Evolutionary conservation across 306 rosid species (phyloP), one percentile per base, ranked within the genome.

Genomic region (Corylus heterophylla): DNA sequence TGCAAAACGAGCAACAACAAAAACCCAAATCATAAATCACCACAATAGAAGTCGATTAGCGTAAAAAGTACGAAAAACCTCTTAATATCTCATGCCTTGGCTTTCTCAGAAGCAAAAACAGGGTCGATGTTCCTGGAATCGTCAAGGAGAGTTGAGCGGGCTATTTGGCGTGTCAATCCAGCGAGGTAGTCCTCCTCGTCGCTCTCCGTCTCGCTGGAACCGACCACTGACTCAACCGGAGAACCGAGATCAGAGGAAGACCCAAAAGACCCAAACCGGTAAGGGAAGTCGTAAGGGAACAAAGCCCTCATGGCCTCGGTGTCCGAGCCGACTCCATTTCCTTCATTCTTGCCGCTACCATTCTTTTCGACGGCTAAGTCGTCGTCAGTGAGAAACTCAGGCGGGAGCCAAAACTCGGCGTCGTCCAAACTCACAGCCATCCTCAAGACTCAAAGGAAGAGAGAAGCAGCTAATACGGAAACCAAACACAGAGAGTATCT

Each of bases 371-470:
- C 2, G 48, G 74, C 68, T 1, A 29, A 16, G 25, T 88, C 90
- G 8, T 89, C 91, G 42, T 94, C 94, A n/a, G 81, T 52, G 12
- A 95, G 92, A 17, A 95, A 88, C 90, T 88, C 84, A 9, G 89
- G 85, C 0, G 97, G 97, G 0, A 92, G 86, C 98, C 98, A 92
- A 58, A 92, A 95, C 84, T 86, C 92, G 0, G 88, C 91, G 82
- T 89, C 97, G 49, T 83, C 89, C 44, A 91, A 78, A 54, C 78
- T 78, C 3, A 87, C 93, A 22, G 93, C 88, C 93, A 90, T 90
- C 1, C 54, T 22, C 1, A 7, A 50, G 29, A 44, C 0, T 12
- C 12, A 8, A 18, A 27, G 42, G 12, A 68, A 20, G 4, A 67
- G 12, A 22, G 47, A 17, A 10, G 7, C 62, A 10, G 7, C 62